phyloP scores from a whole-genome alignment of 139 green algal genomes.

The Yamagishiella unicocca region DNA sequence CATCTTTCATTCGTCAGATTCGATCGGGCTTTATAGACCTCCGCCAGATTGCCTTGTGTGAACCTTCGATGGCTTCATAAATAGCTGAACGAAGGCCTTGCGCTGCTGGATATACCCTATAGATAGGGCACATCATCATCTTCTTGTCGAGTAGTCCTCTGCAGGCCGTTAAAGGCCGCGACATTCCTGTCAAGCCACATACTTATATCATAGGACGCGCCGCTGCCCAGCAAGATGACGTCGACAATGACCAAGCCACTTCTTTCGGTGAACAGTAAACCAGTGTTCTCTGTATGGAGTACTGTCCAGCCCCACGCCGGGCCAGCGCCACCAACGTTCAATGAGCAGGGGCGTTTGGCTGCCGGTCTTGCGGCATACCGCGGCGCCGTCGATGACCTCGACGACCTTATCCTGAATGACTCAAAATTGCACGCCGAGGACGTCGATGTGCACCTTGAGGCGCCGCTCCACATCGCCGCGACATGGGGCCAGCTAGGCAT shows the following conservation, averaged over 20 bases:
- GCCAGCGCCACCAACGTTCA: background rate
- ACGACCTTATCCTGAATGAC: conserved; percentile 8
- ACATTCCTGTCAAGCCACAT: background rate
- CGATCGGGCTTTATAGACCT: no score
- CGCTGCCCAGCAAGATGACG: background rate
- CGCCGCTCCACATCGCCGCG: conserved; percentile 49
- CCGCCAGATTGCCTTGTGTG: no score
- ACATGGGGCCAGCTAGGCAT: conserved; percentile 43
- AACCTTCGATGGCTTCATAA: no score
- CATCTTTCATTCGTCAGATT: no score
- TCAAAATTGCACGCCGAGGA: conserved; percentile 8
- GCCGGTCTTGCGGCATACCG: background rate
- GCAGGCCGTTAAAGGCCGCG: no score
- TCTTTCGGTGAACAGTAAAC: background rate
- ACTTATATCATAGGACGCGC: background rate
- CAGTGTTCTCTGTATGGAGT: background rate
- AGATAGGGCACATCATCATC: no score
- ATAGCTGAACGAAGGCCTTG: no score
- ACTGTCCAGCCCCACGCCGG: background rate
- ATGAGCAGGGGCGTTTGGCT: background rate
- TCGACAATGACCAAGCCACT: background rate
- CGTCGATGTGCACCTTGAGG: conserved; percentile 38
- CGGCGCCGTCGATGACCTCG: background rate
- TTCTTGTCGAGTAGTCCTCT: no score
- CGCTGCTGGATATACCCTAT: no score